Conservation (phyloP, 495 filamentous ascomycete genomes). For the Penicillium bialowiezense region DNA sequence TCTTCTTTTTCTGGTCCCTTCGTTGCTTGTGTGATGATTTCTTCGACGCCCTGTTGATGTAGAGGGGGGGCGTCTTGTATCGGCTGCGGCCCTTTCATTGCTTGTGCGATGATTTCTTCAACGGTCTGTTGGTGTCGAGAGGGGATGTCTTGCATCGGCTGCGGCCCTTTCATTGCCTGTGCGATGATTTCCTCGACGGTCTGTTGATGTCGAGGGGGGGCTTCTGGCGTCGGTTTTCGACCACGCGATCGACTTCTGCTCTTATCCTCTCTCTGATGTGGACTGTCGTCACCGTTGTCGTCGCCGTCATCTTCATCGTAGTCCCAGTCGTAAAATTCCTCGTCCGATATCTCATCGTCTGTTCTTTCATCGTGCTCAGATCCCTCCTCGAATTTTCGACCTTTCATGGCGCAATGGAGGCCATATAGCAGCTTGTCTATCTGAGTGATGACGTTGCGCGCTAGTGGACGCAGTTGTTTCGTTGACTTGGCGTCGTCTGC, state of each 20-base stretch:
- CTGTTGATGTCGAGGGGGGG: constrained; percentile 4
- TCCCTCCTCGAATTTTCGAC: constrained; percentile 30
- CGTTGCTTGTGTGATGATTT: background rate
- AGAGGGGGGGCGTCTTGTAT: too few relatives aligned
- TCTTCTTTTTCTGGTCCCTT: background rate
- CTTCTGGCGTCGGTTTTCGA: constrained; percentile 23
- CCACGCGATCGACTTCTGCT: constrained; percentile 27
- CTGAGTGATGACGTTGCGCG: constrained; percentile 60
- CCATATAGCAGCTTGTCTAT: constrained; percentile 64
- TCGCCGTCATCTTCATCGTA: constrained; percentile 23
- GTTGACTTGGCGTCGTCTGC: constrained; percentile 63
- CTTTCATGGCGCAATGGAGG: constrained; percentile 60
- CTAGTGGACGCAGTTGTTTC: constrained; percentile 57
- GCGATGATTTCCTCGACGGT: constrained; percentile 8
- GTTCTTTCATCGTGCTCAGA: constrained; percentile 4
- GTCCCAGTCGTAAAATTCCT: constrained; percentile 2
- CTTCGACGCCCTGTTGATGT: too few relatives aligned
- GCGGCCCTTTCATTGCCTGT: background rate
- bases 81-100: too few relatives aligned
- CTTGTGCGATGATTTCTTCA: too few relatives aligned
- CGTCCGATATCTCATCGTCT: too few relatives aligned
- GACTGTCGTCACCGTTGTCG: constrained; percentile 9
- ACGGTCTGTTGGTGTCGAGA: too few relatives aligned
- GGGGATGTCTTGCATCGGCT: too few relatives aligned
- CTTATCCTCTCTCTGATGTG: constrained; percentile 7